A percentile compares a stretch with the other conserved stretches of the same genome.
Evolutionary conservation across 2,329 filamentous ascomycete species (phyloP).

Genomic region (Fusarium sp.): DNA sequence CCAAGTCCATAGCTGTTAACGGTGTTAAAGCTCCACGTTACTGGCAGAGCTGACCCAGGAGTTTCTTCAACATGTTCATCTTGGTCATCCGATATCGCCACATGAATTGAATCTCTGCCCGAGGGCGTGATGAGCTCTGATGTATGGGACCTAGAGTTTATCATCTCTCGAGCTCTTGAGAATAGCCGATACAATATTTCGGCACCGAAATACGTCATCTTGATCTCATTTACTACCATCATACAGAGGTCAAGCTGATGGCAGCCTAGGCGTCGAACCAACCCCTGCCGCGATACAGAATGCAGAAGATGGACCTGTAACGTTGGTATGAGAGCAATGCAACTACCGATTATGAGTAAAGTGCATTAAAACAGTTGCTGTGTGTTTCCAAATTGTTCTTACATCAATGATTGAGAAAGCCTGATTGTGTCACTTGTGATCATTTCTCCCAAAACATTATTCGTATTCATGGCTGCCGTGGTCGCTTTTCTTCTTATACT

Average conservation of each 20-base stretch:
- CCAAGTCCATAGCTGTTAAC: neutral
- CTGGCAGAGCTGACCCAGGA: neutral
- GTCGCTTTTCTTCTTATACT: neutral
- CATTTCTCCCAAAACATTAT: neutral
- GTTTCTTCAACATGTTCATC: neutral
- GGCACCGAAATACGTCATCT: conserved; percentile 1
- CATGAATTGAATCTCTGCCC: neutral
- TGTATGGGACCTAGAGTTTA: neutral
- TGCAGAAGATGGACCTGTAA: conserved; percentile 32
- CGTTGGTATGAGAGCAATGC: conserved; percentile 13
- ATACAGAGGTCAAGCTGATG: conserved; percentile 23
- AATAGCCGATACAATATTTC: neutral
- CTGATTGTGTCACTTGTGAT: neutral
- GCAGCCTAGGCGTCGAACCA: conserved; percentile 7
- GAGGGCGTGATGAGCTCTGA: neutral
- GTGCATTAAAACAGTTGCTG: neutral
- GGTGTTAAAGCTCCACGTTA: neutral
- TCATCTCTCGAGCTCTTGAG: neutral
- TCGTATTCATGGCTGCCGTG: neutral
- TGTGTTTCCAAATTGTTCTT: neutral
- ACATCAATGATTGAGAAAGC: neutral
- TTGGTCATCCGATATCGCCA: neutral
- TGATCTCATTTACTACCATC: conserved; percentile 17
- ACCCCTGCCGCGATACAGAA: neutral
- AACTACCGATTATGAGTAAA: neutral